Evolutionary conservation across 768 basidiomycete species (phyloP).

Genomic region (Gymnopilus junonius): DNA sequence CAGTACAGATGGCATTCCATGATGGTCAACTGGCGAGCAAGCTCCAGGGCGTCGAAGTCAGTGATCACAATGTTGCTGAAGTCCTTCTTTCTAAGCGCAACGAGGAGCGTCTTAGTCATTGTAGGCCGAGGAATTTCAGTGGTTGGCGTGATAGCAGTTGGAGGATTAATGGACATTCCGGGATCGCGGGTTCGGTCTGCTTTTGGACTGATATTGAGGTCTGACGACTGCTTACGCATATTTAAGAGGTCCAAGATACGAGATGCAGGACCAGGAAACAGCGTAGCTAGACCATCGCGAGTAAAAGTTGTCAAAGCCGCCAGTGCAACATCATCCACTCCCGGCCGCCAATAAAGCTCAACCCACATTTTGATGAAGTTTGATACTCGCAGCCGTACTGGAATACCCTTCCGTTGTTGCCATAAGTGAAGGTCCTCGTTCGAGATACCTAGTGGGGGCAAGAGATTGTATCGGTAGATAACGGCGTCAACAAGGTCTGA

Average conservation of each 20-base stretch:
- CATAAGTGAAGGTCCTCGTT: slow-evolving; percentile 71
- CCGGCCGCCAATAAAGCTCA: slow-evolving; percentile 86
- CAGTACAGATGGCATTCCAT: slow-evolving; percentile 92
- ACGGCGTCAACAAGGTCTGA: slow-evolving; percentile 75
- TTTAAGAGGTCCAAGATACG: slow-evolving; percentile 73
- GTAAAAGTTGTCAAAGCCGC: slow-evolving; percentile 63
- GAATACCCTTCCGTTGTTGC: slow-evolving; percentile 87
- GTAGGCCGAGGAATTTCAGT: slow-evolving; percentile 85
- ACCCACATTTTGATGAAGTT: slow-evolving; percentile 96
- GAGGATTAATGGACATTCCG: slow-evolving; percentile 74
- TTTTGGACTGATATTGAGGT: slow-evolving; percentile 55
- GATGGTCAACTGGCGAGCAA: slow-evolving; percentile 92
- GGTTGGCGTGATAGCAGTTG: slow-evolving; percentile 41
- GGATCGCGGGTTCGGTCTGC: slow-evolving; percentile 74
- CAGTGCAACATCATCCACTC: slow-evolving; percentile 70
- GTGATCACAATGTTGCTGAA: slow-evolving; percentile 68
- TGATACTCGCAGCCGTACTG: slow-evolving; percentile 88
- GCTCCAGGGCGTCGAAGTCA: slow-evolving; percentile 93
- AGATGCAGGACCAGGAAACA: slow-evolving; percentile 73
- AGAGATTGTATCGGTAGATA: slow-evolving; percentile 82
- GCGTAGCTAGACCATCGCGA: slow-evolving; percentile 57
- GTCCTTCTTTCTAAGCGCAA: slow-evolving; percentile 67
- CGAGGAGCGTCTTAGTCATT: slow-evolving; percentile 80
- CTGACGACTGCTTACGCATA: slow-evolving; percentile 53
- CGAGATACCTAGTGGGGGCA: slow-evolving; percentile 60